Evolutionary conservation across 805 yeast genomes (phyloP).

Genomic region (Metschnikowia shivogae): DNA sequence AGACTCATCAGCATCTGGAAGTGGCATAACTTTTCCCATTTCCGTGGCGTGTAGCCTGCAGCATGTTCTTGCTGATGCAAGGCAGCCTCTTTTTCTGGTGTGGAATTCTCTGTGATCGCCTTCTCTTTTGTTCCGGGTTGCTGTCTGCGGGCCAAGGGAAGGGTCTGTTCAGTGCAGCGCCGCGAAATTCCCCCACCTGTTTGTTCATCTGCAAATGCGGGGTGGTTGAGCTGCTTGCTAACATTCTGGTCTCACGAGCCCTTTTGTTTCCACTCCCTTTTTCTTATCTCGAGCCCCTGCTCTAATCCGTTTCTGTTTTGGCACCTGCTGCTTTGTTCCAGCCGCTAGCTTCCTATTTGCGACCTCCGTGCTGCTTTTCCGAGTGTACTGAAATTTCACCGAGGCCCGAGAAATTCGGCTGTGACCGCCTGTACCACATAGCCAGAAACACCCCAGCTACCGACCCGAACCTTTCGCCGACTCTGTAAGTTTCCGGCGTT

Average conservation of each 20-base stretch:
- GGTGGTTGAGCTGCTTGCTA: not conserved
- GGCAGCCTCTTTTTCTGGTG: not conserved
- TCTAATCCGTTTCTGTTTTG: not conserved
- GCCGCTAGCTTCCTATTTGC: no score
- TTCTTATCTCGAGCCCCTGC: not conserved
- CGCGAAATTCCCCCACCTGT: constrained; percentile 4
- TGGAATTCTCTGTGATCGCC: not conserved
- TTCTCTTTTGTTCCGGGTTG: not conserved
- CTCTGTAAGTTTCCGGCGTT: no score
- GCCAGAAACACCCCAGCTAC: no score
- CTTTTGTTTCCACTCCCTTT: not conserved
- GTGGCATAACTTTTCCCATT: no score
- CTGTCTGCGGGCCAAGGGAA: constrained; percentile 3
- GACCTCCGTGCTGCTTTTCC: no score
- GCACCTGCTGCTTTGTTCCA: not conserved
- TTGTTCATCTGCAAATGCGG: constrained; percentile 3
- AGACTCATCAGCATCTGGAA: no score
- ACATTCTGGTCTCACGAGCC: not conserved
- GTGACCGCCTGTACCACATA: no score
- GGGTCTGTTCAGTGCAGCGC: constrained; percentile 2
- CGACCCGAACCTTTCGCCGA: no score
- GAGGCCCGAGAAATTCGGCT: no score
- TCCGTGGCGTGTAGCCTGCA: no score
- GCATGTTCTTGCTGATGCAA: no score
- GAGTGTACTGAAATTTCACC: no score